These are phyloP conservation scores for Protostelium mycophagum DNA, from an alignment of 78 protist genomes.

Conservation along the genomic window DNA sequence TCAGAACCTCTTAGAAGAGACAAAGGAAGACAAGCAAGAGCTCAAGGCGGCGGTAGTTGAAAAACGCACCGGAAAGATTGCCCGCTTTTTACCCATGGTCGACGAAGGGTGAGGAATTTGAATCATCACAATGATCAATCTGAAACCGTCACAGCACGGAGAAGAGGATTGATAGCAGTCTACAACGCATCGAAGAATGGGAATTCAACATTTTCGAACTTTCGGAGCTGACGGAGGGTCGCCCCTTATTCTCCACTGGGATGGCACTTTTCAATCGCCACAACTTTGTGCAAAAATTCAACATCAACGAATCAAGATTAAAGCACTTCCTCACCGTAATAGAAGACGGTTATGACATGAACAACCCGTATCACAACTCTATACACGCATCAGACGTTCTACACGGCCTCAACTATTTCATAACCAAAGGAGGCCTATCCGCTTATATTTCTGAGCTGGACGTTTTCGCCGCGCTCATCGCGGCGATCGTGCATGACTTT, in stretches of 20 bases:
- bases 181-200: slow-evolving; percentile 21
- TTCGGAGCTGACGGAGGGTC: slow-evolving; percentile 11
- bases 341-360: slow-evolving; percentile 20
- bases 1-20: slow-evolving; percentile 17
- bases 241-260: slow-evolving; percentile 7
- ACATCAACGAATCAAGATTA: slow-evolving; percentile 1
- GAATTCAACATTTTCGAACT: slow-evolving; percentile 17
- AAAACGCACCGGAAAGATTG: background rate
- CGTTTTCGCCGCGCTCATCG: slow-evolving; percentile 19
- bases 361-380: slow-evolving; percentile 69
- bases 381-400: slow-evolving; percentile 62
- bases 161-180: slow-evolving; percentile 2
- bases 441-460: slow-evolving; percentile 12
- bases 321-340: slow-evolving; percentile 12
- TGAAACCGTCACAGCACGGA: background rate
- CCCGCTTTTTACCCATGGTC: background rate
- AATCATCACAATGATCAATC: background rate
- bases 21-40: background rate
- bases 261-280: slow-evolving; percentile 13
- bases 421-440: slow-evolving; percentile 1
- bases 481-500: slow-evolving; percentile 60
- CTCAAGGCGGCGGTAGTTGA: background rate
- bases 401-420: slow-evolving; percentile 10
- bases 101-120: background rate
- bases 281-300: slow-evolving; percentile 10